phyloP scores from a whole-genome alignment of 768 basidiomycete species.

The Rhizopogon vulgaris region DNA sequence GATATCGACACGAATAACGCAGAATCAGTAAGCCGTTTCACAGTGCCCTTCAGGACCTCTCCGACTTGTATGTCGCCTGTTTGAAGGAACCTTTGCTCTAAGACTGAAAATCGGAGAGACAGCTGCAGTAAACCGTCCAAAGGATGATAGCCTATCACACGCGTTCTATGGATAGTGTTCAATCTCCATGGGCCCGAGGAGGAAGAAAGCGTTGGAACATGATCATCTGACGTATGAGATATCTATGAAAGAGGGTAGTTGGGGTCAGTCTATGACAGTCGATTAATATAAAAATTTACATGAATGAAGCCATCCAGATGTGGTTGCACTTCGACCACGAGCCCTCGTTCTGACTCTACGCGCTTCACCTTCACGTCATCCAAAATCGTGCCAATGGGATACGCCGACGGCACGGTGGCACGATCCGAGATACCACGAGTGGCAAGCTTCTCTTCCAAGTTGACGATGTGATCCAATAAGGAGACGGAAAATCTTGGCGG shows the following conservation, averaged over 20 bases:
- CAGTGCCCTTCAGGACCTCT: constrained; percentile 77
- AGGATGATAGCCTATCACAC: constrained; percentile 79
- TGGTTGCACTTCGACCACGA: constrained; percentile 61
- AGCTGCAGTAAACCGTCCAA: constrained; percentile 88
- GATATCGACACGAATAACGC: constrained; percentile 82
- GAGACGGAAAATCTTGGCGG: constrained; percentile 85
- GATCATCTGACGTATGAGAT: constrained; percentile 89
- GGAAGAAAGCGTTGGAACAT: constrained; percentile 67
- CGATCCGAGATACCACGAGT: constrained; percentile 14
- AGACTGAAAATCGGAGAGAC: constrained; percentile 75
- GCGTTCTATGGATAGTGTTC: constrained; percentile 74
- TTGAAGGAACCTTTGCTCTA: constrained; percentile 83
- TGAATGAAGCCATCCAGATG: constrained; percentile 79
- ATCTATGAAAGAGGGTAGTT: constrained; percentile 48
- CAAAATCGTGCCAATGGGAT: constrained; percentile 69
- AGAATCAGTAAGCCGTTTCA: constrained; percentile 78
- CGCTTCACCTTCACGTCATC: constrained; percentile 67
- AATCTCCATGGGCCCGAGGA: constrained; percentile 76
- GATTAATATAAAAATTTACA: constrained; percentile 41
- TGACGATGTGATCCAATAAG: constrained; percentile 64
- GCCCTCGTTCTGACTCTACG: constrained; percentile 78
- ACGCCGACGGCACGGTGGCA: constrained; percentile 43
- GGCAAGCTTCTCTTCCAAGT: constrained; percentile 35
- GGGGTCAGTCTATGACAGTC: background rate
- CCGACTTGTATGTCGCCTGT: constrained; percentile 81